Base-by-base conservation (phyloP, 106 monocot genomes). In the Iris macrosiphon region DNA sequence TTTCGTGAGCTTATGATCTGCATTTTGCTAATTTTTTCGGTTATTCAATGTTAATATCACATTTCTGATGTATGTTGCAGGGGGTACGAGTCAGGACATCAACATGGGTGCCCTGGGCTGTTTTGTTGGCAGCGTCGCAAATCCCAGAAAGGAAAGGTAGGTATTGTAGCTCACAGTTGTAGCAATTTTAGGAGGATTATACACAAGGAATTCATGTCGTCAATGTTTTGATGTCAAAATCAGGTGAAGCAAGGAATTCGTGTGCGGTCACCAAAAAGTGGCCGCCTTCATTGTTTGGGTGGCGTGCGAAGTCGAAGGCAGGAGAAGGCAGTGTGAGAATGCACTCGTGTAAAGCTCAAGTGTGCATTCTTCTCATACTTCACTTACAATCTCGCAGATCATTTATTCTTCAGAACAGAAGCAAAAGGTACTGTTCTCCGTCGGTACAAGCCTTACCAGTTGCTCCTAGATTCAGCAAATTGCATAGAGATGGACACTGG, bases 31-130 rank as follows among this genome's bases (percentile, higher is more conserved):
- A n/a, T n/a, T n/a, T n/a, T n/a, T n/a, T n/a, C n/a, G n/a, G n/a
- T n/a, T n/a, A 51, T 51, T 27, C 10, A 35, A 6, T n/a, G n/a
- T n/a, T n/a, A n/a, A 30, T 29, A 51, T 5, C 30, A 3, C 47
- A 47, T 47, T 47, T 2, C 22, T 47, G 8, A 47, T 47, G 12
- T 28, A 37, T 57, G n/a, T 40, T 55, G 24, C 68, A 85, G 84
- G 72, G 84, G 62, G 30, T 75, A 85, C 42, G 79, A 79, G 48
- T 85, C 84, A 43, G 79, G 61, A 62, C n/a, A n/a, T n/a, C n/a
- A n/a, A n/a, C 79, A 72, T 49, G 61, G 51, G 38, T 85, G 84
- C 37, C 69, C 64, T 65, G 72, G 75, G 18, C 59, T 85, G n/a
- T 65, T 85, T 46, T 85, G 84, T 69, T 85, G 84, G 84, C 71